Conservation (phyloP, 1,284 basidiomycete species). For the Rugiboletus extremiorientalis region DNA sequence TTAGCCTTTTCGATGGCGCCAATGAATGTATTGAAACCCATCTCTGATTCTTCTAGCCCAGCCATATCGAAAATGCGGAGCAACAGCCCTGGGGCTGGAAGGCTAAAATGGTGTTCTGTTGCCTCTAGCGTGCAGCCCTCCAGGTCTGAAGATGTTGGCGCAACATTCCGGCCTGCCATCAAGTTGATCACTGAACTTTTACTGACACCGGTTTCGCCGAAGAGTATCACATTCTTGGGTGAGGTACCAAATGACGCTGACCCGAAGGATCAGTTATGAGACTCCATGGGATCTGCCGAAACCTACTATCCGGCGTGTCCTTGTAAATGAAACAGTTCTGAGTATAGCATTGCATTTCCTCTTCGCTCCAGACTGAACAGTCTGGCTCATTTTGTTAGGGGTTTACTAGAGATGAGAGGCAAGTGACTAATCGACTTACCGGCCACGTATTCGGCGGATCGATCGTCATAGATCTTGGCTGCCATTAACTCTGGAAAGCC, state of each 20-base stretch:
- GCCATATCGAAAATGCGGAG: conserved; percentile 40
- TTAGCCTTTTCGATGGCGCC: conserved; percentile 38
- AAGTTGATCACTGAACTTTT: conserved; percentile 37
- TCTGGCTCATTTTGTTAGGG: neutral
- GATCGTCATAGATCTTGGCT: no score
- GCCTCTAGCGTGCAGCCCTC: conserved; percentile 24
- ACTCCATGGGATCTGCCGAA: no score
- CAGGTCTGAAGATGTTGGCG: conserved; percentile 25
- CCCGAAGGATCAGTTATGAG: neutral
- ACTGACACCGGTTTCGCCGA: conserved; percentile 35
- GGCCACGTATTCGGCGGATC: no score
- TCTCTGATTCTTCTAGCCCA: conserved; percentile 38
- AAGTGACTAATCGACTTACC: no score
- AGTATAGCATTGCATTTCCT: neutral
- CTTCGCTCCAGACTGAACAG: neutral
- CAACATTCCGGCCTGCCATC: conserved; percentile 28
- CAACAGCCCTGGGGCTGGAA: no score
- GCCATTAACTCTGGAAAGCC: no score
- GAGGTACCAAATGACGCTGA: neutral
- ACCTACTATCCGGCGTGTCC: neutral
- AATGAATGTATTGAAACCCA: conserved; percentile 26
- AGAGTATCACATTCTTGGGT: conserved; percentile 34
- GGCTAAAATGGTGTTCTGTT: no score
- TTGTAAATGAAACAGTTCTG: neutral
- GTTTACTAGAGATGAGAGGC: no score